Base-by-base conservation (phyloP, 371 early-diverging fungal genomes). In the Mortierella polycephala region DNA sequence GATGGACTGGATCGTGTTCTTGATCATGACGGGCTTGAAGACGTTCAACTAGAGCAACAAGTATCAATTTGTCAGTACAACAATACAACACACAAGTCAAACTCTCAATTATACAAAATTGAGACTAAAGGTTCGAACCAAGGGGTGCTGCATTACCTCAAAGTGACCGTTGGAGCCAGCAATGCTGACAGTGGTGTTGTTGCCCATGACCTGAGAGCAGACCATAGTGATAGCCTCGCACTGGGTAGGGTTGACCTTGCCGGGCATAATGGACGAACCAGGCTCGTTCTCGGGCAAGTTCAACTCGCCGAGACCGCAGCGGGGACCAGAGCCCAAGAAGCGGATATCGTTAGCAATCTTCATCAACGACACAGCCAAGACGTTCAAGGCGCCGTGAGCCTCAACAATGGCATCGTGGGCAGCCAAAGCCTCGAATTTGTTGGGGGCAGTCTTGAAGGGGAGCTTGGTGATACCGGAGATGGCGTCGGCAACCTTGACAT, bases 221-320 rank as follows among this genome's bases (percentile, higher is more conserved):
- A 97, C 95, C 98, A 98, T 98, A 39, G 98, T 98, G 91, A 98
- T 88, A 50, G 98, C 96, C 84, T 98, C 98, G 84, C 96, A 96
- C 83, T 98, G 98, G 37, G 98, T 98, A 52, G 98, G 98, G 83
- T 98, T 98, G 62, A 95, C 94, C 88, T 98, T 98, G 60, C 98
- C 98, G 50, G 98, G 98, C 98, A 98, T 98, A 82, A 98, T 98
- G 44, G 97, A 96, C 45, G 96, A 96, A 57, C 98, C 98, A 50
- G 98, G 98, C 82, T 98, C 98, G 83, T 98, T 98, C 84, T 96
- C 98, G 53, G 98, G 98, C 68, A 98, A 87, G 67, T 82, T 83
- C 58, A 98, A 86, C 85, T 98, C 98, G 56, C 97, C 98, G 11
- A 98, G 86, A 60, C 98, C 98, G 84, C 97, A 98, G 52, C 98